Evolutionary conservation across 1,139 yeast genomes (phyloP), one percentile per base, ranked within the genome.

Genomic region (Pichia sp.): DNA sequence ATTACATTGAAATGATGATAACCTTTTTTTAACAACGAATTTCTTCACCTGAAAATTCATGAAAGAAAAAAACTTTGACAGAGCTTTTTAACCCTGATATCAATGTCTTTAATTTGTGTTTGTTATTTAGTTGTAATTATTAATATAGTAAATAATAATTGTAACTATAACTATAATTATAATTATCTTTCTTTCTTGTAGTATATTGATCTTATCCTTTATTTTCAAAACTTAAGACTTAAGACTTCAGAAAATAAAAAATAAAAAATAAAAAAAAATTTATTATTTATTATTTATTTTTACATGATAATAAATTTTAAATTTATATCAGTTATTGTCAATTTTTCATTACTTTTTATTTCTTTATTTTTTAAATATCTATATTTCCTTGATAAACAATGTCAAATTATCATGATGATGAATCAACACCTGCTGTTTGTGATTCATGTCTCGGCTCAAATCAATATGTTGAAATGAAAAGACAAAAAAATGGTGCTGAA

Each of bases 401-500:
- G 39, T 12, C 39, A 11, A 27, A 22, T 23, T 20, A 26, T 9
- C 33, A 40, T 25, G 35, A 46, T 27, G 59, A 56, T 11, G 52
- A 52, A 25, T 40, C 46, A 6, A 49, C 59, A 24, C 87, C 87
- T 0, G 79, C 80, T 0, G 69, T 89, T 4, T 89, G 97, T 62
- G 80, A 78, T 37, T 58, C 61, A 29, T 90, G 97, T 58, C 67
- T 87, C 20, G 96, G 96, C 0, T 61, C 72, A 1, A 76, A 78
- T 43, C 74, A 78, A 22, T 75, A 80, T 52, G 62, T 85, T 20
- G 78, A 87, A 40, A 80, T 90, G 85, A 73, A 80, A 6, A 73
- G 85, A 53, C 92, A 84, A 47, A 66, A 67, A n/a, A 68, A 74
- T 42, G 97, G 96, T 1, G 84, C 77, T 16, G 85, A 84, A 57